Conservation (phyloP, 305 asterid genomes). For the Solanum hybrid region DNA sequence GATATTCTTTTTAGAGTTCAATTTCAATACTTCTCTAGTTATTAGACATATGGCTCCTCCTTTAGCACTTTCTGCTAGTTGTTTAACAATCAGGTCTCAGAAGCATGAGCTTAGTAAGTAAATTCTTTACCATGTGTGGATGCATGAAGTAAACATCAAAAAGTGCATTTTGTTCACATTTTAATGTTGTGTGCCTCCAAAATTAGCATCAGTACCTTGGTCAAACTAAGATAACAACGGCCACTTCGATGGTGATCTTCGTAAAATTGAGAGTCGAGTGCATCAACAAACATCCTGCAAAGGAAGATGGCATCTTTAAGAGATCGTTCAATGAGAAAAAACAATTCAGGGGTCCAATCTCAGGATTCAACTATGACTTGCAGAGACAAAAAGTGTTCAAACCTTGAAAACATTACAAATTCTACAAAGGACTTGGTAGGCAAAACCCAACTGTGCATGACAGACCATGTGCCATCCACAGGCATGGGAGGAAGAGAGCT, state of each 20-base stretch:
- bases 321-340: neutral
- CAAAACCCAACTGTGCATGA: conserved; percentile 87
- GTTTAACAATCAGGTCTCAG: neutral
- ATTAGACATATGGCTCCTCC: neutral
- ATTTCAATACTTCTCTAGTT: neutral
- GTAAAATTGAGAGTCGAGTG: conserved; percentile 59
- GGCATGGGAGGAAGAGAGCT: conserved; percentile 84
- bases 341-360: neutral
- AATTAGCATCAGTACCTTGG: conserved; percentile 43
- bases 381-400: conserved; percentile 3
- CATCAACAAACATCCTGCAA: conserved; percentile 85
- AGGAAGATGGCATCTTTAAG: neutral
- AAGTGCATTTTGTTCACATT: neutral
- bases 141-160: neutral
- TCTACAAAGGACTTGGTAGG: conserved; percentile 91
- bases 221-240: conserved; percentile 58
- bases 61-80: neutral
- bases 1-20: neutral
- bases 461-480: conserved; percentile 70
- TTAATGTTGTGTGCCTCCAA: neutral
- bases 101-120: neutral
- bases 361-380: neutral
- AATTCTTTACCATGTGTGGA: neutral
- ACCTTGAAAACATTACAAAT: conserved; percentile 98
- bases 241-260: conserved; percentile 68